These are phyloP conservation scores for Nitzschia inconspicua DNA, from an alignment of 108 stramenopile species.

Conservation along the genomic window DNA sequence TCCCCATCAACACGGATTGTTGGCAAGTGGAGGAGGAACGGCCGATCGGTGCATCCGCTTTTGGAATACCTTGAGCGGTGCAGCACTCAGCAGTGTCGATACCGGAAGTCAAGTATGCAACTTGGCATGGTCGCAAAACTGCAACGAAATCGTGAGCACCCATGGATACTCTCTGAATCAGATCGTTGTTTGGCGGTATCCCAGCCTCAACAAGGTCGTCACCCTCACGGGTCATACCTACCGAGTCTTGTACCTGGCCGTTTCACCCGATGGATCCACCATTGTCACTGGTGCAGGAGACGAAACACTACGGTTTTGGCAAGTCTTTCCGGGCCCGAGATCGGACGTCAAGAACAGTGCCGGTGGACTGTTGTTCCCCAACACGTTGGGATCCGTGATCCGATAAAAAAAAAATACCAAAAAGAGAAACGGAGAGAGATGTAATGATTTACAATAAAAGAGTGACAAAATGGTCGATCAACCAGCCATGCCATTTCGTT, in stretches of 20 bases:
- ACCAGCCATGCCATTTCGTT: too few species aligned
- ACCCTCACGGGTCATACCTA: slow-evolving; percentile 96
- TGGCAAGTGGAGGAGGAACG: slow-evolving; percentile 98
- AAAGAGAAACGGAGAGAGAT: too few species aligned
- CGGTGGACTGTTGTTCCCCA: slow-evolving; percentile 79
- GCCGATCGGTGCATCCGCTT: slow-evolving; percentile 98
- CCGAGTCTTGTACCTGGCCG: slow-evolving; percentile 95
- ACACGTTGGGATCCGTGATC: slow-evolving; percentile 80
- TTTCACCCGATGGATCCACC: slow-evolving; percentile 95
- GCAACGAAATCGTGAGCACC: slow-evolving; percentile 97
- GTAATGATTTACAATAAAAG: too few species aligned
- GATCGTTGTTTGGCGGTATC: slow-evolving; percentile 88
- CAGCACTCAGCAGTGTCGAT: slow-evolving; percentile 83
- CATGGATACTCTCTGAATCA: slow-evolving; percentile 97
- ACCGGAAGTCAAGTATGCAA: slow-evolving; percentile 99
- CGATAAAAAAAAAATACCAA: slow-evolving; percentile 41
- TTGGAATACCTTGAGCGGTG: slow-evolving; percentile 94
- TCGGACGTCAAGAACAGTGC: slow-evolving; percentile 68
- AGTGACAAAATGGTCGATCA: too few species aligned
- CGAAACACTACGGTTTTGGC: slow-evolving; percentile 99
- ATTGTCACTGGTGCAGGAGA: slow-evolving; percentile 99
- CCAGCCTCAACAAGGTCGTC: slow-evolving; percentile 93
- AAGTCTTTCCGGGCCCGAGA: slow-evolving; percentile 94
- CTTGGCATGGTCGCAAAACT: slow-evolving; percentile 93
- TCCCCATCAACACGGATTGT: slow-evolving; percentile 95